Evolutionary conservation across 305 asterid species (phyloP).

Genomic region (Ilex paraguariensis): DNA sequence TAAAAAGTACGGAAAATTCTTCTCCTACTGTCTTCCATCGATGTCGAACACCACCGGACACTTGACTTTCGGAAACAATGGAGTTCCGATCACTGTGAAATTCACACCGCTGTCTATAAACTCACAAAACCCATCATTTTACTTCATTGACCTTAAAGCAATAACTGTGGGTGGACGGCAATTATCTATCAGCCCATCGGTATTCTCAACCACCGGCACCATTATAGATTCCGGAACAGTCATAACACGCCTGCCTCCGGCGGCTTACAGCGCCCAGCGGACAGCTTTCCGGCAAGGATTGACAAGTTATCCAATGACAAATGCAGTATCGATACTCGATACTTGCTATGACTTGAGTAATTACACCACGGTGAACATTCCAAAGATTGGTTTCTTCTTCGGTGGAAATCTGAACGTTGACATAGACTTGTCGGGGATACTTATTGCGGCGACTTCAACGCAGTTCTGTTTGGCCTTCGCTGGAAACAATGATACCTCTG

Average conservation of each 20-base stretch:
- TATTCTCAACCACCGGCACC: constrained; percentile 33
- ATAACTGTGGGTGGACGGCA: constrained; percentile 31
- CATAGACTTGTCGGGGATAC: background rate
- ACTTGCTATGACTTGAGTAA: constrained; percentile 28
- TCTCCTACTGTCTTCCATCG: constrained; percentile 56
- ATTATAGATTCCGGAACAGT: constrained; percentile 59
- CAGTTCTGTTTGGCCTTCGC: constrained; percentile 45
- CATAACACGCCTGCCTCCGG: constrained; percentile 33
- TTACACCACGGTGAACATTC: background rate
- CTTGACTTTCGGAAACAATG: background rate
- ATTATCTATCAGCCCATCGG: constrained; percentile 23
- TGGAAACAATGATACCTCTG: constrained; percentile 17
- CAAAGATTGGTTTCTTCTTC: background rate
- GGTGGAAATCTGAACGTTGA: background rate
- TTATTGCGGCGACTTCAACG: background rate
- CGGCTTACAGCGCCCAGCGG: constrained; percentile 37
- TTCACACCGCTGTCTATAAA: constrained; percentile 53
- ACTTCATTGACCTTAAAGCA: constrained; percentile 32
- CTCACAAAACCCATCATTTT: constrained; percentile 32
- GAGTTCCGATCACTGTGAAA: constrained; percentile 8
- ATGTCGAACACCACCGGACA: constrained; percentile 3
- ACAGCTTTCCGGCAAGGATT: constrained; percentile 26
- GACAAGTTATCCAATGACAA: constrained; percentile 24
- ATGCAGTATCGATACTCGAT: constrained; percentile 34
- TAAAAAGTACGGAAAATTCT: constrained; percentile 32